Evolutionary conservation across 176 grass and related monocot genomes (phyloP).

Genomic region (Triticum timopheevii): DNA sequence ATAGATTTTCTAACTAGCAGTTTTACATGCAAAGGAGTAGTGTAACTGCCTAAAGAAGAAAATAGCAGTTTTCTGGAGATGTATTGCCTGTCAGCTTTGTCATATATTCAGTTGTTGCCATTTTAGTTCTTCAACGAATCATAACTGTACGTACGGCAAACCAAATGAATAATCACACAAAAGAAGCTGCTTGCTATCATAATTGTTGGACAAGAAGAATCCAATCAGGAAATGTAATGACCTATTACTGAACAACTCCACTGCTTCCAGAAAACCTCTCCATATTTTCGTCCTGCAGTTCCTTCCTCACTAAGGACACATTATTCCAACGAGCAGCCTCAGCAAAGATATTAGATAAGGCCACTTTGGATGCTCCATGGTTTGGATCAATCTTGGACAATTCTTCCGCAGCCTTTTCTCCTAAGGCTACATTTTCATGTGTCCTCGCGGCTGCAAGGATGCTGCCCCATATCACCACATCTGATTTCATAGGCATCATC

Average conservation of each 20-base stretch:
- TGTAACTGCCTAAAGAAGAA: neutral
- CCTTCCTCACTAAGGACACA: slow-evolving; percentile 44
- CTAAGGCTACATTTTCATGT: slow-evolving; percentile 59
- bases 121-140: neutral
- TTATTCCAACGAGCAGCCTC: slow-evolving; percentile 52
- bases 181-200: slow-evolving; percentile 9
- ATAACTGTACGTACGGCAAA: neutral
- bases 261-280: slow-evolving; percentile 51
- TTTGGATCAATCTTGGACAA: slow-evolving; percentile 53
- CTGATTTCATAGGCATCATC: slow-evolving; percentile 69
- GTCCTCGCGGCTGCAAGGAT: slow-evolving; percentile 68
- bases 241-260: slow-evolving; percentile 40
- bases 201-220: slow-evolving; percentile 14
- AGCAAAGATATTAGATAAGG: slow-evolving; percentile 63
- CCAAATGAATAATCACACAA: neutral
- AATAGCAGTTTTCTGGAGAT: neutral
- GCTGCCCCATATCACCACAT: slow-evolving; percentile 76
- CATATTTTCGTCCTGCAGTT: slow-evolving; percentile 40
- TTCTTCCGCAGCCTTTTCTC: slow-evolving; percentile 59
- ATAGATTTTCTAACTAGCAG: neutral
- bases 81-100: neutral
- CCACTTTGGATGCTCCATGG: slow-evolving; percentile 63
- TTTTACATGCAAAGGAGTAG: neutral
- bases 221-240: slow-evolving; percentile 5
- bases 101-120: slow-evolving; percentile 4